phyloP scores from a whole-genome alignment of 2,329 filamentous ascomycete genomes.

The Cordyceps farinosa region DNA sequence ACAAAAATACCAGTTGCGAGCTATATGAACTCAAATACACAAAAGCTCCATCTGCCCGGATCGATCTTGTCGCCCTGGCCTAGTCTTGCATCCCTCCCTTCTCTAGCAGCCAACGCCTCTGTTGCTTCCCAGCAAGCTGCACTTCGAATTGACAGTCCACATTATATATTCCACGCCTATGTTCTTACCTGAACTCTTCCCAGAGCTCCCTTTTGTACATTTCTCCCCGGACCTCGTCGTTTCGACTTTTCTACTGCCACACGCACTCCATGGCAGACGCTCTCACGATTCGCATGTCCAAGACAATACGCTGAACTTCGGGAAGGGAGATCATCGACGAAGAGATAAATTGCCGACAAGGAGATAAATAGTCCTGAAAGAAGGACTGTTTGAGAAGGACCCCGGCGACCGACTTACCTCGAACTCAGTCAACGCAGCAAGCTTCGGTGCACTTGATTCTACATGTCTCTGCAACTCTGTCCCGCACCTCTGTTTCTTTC shows the following conservation, averaged over 20 bases:
- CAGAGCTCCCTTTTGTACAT: not conserved
- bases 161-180: not conserved
- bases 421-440: not conserved
- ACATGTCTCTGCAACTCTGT: constrained; percentile 14
- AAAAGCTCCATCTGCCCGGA: not conserved
- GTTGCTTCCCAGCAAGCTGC: not conserved
- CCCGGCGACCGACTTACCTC: not conserved
- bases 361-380: not conserved
- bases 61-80: not conserved
- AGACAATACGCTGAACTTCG: not conserved
- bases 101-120: not conserved
- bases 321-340: not conserved
- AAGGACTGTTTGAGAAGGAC: not conserved
- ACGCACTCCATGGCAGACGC: constrained; percentile 5
- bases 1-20: not conserved
- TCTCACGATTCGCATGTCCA: not conserved
- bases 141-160: not conserved
- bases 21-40: not conserved
- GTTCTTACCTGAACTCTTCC: not conserved
- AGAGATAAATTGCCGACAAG: too few relatives aligned
- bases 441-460: not conserved
- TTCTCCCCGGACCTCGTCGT: not conserved
- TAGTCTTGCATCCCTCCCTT: not conserved
- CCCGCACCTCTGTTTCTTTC: constrained; percentile 1
- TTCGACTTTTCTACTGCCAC: not conserved